Conservation (phyloP, 2,329 filamentous ascomycete genomes). For the Colletotrichum sp. region DNA sequence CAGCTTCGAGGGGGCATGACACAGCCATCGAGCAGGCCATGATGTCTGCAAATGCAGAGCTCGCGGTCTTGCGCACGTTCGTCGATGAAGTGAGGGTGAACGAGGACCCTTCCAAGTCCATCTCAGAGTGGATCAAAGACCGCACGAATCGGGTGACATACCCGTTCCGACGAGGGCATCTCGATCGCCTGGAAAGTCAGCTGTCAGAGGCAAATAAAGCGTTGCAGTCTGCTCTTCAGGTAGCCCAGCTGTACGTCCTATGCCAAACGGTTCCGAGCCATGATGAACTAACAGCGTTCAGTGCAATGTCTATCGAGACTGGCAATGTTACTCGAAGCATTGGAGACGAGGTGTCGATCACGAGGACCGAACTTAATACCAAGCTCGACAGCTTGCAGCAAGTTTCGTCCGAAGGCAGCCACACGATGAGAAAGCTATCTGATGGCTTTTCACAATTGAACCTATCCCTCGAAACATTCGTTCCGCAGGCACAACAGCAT, state of each 20-base stretch:
- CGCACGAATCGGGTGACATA: background rate
- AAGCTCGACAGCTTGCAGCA: background rate
- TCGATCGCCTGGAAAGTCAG: background rate
- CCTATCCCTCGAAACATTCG: rapidly evolving
- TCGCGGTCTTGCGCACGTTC: background rate
- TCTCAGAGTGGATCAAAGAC: background rate
- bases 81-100: background rate
- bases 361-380: background rate
- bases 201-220: background rate
- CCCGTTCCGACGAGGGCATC: background rate
- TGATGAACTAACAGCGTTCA: background rate
- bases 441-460: rapidly evolving
- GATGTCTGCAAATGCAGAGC: background rate
- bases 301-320: background rate
- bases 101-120: background rate
- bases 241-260: background rate
- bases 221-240: background rate
- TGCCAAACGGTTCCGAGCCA: too few relatives aligned
- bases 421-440: rapidly evolving
- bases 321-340: rapidly evolving
- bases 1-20: rapidly evolving
- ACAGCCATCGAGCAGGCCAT: background rate
- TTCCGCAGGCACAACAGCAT: too few relatives aligned
- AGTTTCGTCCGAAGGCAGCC: rapidly evolving
- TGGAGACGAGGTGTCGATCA: background rate